Percentiles rank a stretch among this genome's conserved stretches.
phyloP scores from a whole-genome alignment of 805 yeast species.

The Starmerella bombicola region DNA sequence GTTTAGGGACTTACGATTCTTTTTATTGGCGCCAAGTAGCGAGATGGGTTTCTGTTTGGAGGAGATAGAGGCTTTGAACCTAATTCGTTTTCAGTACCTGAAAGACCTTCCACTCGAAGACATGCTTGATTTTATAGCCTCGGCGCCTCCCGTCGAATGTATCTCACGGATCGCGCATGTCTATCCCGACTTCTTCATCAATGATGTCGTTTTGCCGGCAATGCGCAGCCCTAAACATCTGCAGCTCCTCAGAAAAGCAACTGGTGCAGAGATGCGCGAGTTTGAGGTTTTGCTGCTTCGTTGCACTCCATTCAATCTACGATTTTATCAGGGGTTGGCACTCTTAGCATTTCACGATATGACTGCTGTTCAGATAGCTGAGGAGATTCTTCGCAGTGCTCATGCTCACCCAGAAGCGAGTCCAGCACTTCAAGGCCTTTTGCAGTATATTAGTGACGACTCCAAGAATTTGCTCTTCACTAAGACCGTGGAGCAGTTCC shows the following conservation, averaged over 20 bases:
- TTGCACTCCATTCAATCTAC: conserved; percentile 18
- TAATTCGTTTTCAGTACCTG: conserved; percentile 8
- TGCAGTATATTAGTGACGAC: conserved; percentile 7
- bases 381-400: conserved; percentile 12
- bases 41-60: conserved; percentile 17
- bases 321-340: conserved; percentile 16
- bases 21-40: conserved; percentile 14
- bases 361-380: conserved; percentile 5
- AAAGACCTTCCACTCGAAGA: background rate
- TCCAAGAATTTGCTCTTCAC: conserved; percentile 10
- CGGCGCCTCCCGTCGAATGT: conserved; percentile 4
- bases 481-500: conserved; percentile 7
- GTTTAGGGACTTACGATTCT: conserved; percentile 2
- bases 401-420: conserved; percentile 8
- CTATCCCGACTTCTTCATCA: conserved; percentile 11
- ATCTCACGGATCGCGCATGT: conserved; percentile 12
- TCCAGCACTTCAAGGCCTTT: conserved; percentile 13
- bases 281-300: conserved; percentile 11
- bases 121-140: conserved; percentile 8
- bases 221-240: conserved; percentile 1
- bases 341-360: conserved; percentile 3
- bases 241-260: conserved; percentile 2
- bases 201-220: conserved; percentile 11
- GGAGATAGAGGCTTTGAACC: conserved; percentile 12
- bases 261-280: conserved; percentile 4